These are phyloP conservation scores for Sphagnum tenellum DNA, from an alignment of 225 moss, liverwort and hornwort species.

Conservation along the genomic window DNA sequence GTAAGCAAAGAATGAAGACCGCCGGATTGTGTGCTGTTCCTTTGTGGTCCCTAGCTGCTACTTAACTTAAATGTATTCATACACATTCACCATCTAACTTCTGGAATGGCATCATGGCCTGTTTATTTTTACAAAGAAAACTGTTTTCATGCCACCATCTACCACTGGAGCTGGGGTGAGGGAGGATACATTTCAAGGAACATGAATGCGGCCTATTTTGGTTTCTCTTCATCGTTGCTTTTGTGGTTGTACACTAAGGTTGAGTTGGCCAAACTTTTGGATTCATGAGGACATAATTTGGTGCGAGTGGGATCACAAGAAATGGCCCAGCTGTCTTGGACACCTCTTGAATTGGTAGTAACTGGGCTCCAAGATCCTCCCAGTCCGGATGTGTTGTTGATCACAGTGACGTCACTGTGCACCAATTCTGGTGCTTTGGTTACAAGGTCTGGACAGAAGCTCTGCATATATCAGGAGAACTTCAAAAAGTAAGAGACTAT, in stretches of 20 bases:
- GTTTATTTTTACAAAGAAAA: too few relatives aligned
- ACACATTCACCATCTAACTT: too few relatives aligned
- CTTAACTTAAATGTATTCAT: too few relatives aligned
- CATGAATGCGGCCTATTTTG: background rate
- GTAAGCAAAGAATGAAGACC: too few relatives aligned
- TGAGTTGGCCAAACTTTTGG: slow-evolving; percentile 1
- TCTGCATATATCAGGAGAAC: background rate
- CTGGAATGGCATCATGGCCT: too few relatives aligned
- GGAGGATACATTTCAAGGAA: too few relatives aligned
- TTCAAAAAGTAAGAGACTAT: background rate
- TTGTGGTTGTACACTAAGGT: background rate
- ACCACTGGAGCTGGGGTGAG: too few relatives aligned
- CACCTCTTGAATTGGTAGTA: background rate
- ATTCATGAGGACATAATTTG: background rate
- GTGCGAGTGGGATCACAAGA: slow-evolving; percentile 4
- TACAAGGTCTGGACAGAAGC: slow-evolving; percentile 6
- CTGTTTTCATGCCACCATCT: too few relatives aligned
- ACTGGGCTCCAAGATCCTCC: slow-evolving; percentile 1
- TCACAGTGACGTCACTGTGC: background rate
- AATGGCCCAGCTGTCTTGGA: background rate
- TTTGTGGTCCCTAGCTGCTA: too few relatives aligned
- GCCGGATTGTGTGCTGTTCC: too few relatives aligned
- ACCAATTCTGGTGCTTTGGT: background rate
- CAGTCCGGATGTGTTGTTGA: background rate
- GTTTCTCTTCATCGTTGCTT: slow-evolving; percentile 1